Evolutionary conservation across 192 early-diverging fungal genomes (phyloP), one percentile per base, ranked within the genome.

Genomic region (Gaertneriomyces semiglobifer): DNA sequence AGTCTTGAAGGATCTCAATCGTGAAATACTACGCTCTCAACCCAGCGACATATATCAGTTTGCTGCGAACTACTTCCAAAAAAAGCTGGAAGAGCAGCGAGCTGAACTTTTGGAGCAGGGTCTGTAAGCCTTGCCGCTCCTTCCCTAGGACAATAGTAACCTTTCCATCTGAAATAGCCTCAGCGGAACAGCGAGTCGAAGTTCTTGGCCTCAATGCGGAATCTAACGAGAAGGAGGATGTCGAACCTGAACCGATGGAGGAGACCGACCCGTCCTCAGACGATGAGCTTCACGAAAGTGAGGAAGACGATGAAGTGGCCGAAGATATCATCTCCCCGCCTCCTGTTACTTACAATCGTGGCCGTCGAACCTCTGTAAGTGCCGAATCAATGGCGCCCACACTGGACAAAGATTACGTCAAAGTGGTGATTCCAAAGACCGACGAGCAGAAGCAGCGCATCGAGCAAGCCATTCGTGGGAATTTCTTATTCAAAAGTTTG

Each of bases 371-470:
- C 33, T 95, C 94, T 18, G 94, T 98, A 69, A 90, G 87, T 42
- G 95, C 96, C 19, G 95, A 99, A 77, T 95, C 93, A 44, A 96
- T 97, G 89, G 89, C 92, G 16, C 96, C 96, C 8, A 86, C 90
- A 11, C 80, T 84, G 54, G 84, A 86, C 43, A 88, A 90, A 65
- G 84, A 86, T 25, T 97, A 88, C 73, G 84, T 88, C 20, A 93
- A 94, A 70, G 84, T 88, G 51, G 84, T 93, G 65, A 88, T 96
- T 60, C 90, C 90, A 39, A 99, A 99, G 77, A 84, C 92, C 2
- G 82, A 82, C 8, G 90, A 88, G 57, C 96, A 99, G 71, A 81
- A 88, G 54, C 66, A 84, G 42, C 84, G 96, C 40, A 96, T 98
- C 72, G 80, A 88, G 47, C 59, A 74, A 4, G 85, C 90, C n/a